These are phyloP conservation scores for Drechslerella coelobrocha DNA, from an alignment of 2,329 filamentous ascomycete genomes.

Conservation along the genomic window DNA sequence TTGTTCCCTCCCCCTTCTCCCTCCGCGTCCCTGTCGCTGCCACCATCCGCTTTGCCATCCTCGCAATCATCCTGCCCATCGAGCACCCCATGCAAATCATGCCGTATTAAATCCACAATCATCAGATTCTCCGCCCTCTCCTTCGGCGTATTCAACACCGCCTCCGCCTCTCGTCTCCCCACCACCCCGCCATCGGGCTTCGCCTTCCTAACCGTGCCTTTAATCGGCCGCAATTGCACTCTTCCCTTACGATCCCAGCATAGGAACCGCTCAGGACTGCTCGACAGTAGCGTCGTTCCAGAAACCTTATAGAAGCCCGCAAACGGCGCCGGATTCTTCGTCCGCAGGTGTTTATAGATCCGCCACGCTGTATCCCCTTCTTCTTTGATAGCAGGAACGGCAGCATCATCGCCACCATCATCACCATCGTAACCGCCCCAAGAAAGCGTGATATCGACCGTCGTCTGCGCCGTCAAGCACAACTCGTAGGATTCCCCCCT, in stretches of 20 bases:
- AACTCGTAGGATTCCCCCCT: conserved; percentile 60
- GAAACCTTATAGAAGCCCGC: conserved; percentile 79
- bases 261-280: conserved; percentile 89
- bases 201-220: conserved; percentile 78
- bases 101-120: conserved; percentile 96
- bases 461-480: conserved; percentile 57
- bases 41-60: not conserved
- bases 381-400: conserved; percentile 56
- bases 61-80: conserved; percentile 35
- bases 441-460: conserved; percentile 54
- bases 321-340: conserved; percentile 80
- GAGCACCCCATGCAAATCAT: conserved; percentile 73
- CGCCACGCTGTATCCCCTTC: conserved; percentile 66
- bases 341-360: conserved; percentile 74
- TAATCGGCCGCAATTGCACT: conserved; percentile 89
- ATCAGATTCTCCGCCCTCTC: conserved; percentile 96
- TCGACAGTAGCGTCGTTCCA: conserved; percentile 74
- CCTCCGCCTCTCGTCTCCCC: conserved; percentile 70
- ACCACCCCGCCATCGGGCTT: conserved; percentile 71
- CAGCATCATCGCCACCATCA: too few relatives aligned
- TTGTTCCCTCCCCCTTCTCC: too few relatives aligned
- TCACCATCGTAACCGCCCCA: too few relatives aligned
- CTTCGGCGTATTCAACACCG: conserved; percentile 78
- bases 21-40: conserved; percentile 62
- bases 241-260: conserved; percentile 68